These are phyloP conservation scores for Cordyceps javanica DNA, from an alignment of 2,329 filamentous ascomycete genomes.

Conservation along the genomic window DNA sequence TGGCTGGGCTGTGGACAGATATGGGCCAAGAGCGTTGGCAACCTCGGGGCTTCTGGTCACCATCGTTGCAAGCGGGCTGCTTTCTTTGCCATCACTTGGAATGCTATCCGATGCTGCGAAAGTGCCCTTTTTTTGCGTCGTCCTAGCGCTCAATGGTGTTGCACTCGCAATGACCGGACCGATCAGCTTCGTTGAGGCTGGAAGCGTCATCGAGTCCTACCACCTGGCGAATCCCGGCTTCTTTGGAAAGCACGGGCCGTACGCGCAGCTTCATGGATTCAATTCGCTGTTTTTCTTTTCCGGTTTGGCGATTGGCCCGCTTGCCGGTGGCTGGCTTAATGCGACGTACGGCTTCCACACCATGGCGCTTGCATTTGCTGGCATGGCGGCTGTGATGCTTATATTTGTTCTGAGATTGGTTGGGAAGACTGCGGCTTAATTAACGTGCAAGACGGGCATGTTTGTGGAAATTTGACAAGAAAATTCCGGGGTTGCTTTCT, in stretches of 20 bases:
- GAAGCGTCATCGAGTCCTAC: conserved; percentile 9
- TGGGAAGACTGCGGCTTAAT: not conserved
- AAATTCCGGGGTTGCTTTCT: too few relatives aligned
- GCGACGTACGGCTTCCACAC: not conserved
- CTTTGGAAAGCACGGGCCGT: conserved; percentile 14
- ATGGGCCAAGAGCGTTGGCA: conserved; percentile 10
- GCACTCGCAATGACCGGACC: not conserved
- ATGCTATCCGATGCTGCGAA: not conserved
- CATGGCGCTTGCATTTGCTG: not conserved
- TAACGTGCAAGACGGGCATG: not conserved
- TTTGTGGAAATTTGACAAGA: too few relatives aligned
- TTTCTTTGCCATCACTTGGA: not conserved
- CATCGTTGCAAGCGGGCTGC: not conserved
- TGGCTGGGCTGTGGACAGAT: conserved; percentile 9
- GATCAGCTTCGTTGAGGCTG: conserved; percentile 10
- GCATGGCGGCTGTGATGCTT: not conserved
- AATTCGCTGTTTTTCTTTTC: conserved; percentile 6
- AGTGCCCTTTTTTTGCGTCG: not conserved
- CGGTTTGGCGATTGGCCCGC: conserved; percentile 11
- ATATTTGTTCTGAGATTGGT: not conserved
- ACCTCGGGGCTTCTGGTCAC: not conserved
- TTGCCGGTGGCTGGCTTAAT: not conserved
- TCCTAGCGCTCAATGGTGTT: conserved; percentile 1
- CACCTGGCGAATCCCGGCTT: conserved; percentile 11
- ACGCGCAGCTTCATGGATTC: conserved; percentile 14